Evolutionary conservation across 345 rosid species (phyloP).

Genomic region (Aquilaria sinensis): DNA sequence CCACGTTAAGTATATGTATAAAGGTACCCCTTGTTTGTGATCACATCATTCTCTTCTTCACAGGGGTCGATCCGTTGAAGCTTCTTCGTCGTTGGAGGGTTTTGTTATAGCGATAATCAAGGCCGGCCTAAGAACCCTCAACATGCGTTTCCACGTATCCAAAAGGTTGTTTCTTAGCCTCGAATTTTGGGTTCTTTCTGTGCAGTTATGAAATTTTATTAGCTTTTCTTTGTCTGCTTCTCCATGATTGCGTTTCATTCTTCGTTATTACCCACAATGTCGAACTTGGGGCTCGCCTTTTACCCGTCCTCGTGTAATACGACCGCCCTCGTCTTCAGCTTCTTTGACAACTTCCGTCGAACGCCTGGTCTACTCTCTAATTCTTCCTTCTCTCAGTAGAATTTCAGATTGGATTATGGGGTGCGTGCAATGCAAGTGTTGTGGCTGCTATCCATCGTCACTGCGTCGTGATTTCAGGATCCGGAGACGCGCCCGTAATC

Average conservation of each 20-base stretch:
- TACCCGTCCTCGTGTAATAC: neutral
- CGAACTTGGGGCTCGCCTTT: slow-evolving; percentile 15
- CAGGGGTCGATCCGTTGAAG: neutral
- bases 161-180: neutral
- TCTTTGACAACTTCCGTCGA: slow-evolving; percentile 24
- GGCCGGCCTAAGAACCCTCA: no score
- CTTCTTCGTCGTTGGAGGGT: no score
- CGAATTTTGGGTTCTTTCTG: slow-evolving; percentile 7
- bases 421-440: slow-evolving; percentile 83
- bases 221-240: neutral
- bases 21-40: no score
- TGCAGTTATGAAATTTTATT: neutral
- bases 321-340: neutral
- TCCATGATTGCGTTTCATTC: slow-evolving; percentile 8
- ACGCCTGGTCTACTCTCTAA: slow-evolving; percentile 11
- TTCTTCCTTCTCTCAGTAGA: slow-evolving; percentile 2
- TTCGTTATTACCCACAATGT: slow-evolving; percentile 18
- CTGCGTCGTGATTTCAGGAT: slow-evolving; percentile 46
- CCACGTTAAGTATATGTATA: no score
- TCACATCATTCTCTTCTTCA: neutral
- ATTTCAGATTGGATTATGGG: slow-evolving; percentile 46
- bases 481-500: slow-evolving; percentile 17
- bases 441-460: slow-evolving; percentile 56
- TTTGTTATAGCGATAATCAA: no score
- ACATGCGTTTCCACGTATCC: neutral